Conservation (phyloP, 208 protist species). For the Trypanosoma lewisi region DNA sequence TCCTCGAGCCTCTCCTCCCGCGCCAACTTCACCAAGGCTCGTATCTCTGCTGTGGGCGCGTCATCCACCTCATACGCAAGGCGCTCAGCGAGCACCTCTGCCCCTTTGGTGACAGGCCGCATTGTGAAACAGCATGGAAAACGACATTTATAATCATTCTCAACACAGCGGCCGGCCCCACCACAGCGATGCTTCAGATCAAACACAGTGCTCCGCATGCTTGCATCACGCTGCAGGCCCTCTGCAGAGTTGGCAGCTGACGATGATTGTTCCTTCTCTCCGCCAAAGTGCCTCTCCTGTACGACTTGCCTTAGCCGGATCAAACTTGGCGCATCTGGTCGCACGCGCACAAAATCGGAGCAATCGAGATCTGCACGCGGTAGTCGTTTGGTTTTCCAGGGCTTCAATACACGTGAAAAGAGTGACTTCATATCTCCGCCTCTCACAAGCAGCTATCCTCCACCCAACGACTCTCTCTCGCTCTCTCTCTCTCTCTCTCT, state of each 20-base stretch:
- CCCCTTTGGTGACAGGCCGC: slow-evolving; percentile 74
- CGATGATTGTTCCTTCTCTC: background rate
- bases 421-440: slow-evolving; percentile 49
- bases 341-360: slow-evolving; percentile 48
- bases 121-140: slow-evolving; percentile 73
- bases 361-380: slow-evolving; percentile 62
- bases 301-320: slow-evolving; percentile 46
- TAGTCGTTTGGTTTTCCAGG: slow-evolving; percentile 45
- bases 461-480: no score
- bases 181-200: slow-evolving; percentile 77
- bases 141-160: slow-evolving; percentile 45
- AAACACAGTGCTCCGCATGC: slow-evolving; percentile 57
- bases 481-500: no score
- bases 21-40: slow-evolving; percentile 45
- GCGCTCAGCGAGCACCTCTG: slow-evolving; percentile 64
- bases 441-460: no score
- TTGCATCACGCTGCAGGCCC: slow-evolving; percentile 30
- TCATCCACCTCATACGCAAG: slow-evolving; percentile 60
- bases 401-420: slow-evolving; percentile 44
- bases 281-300: slow-evolving; percentile 32
- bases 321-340: slow-evolving; percentile 37
- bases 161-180: slow-evolving; percentile 66
- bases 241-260: slow-evolving; percentile 16
- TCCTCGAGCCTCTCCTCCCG: slow-evolving; percentile 47
- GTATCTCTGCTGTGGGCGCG: slow-evolving; percentile 45